Conservation (phyloP, 2,329 filamentous ascomycete genomes). For the Neofusicoccum ribis region DNA sequence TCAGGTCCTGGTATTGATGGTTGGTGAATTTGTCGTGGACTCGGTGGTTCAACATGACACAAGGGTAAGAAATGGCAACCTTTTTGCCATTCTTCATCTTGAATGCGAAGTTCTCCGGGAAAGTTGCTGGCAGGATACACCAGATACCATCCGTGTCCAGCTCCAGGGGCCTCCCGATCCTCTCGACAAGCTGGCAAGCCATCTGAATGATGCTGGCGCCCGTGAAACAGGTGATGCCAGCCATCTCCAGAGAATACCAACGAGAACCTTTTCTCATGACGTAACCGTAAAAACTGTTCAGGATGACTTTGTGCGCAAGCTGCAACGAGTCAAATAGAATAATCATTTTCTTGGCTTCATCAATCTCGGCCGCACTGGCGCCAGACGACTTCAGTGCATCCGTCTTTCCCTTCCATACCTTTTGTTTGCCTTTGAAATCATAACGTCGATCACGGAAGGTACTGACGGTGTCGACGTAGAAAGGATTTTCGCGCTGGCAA, state of each 20-base stretch:
- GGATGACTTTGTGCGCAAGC: conserved; percentile 95
- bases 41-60: conserved; percentile 97
- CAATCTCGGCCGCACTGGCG: conserved; percentile 73
- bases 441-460: conserved; percentile 96
- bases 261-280: conserved; percentile 98
- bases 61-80: conserved; percentile 92
- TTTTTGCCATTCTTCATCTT: conserved; percentile 96
- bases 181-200: conserved; percentile 88
- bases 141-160: conserved; percentile 98
- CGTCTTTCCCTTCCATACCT: conserved; percentile 97
- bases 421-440: conserved; percentile 97
- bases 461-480: conserved; percentile 95
- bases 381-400: conserved; percentile 82
- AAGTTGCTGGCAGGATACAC: conserved; percentile 96
- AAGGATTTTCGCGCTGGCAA: conserved; percentile 95
- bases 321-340: conserved; percentile 93
- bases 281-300: conserved; percentile 99
- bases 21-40: conserved; percentile 96
- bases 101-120: conserved; percentile 95
- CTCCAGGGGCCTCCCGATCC: conserved; percentile 88
- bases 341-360: conserved; percentile 98
- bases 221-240: conserved; percentile 94
- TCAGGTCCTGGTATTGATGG: conserved; percentile 90
- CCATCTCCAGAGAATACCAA: conserved; percentile 99
- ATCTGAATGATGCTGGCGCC: conserved; percentile 96